Conservation (phyloP, 805 yeast species). For the Lachancea nothofagi region DNA sequence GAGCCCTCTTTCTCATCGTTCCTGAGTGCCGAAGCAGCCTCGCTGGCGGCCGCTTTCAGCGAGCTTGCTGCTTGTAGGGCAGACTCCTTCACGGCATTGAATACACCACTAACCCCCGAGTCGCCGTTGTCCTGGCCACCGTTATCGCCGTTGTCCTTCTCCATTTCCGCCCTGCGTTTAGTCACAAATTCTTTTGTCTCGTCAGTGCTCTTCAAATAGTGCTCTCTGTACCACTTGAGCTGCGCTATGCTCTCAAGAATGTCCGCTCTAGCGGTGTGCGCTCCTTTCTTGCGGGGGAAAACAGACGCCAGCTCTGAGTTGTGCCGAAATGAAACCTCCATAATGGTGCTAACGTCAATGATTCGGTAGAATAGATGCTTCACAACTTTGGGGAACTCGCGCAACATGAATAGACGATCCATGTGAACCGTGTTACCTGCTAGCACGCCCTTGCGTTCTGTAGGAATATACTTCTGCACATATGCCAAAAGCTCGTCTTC, state of each 20-base stretch:
- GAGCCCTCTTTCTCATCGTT: too few relatives aligned
- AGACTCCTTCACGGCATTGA: neutral
- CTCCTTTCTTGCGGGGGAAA: conserved; percentile 58
- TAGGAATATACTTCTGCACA: conserved; percentile 49
- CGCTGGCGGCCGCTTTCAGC: neutral
- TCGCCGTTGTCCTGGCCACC: neutral
- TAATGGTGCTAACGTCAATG: conserved; percentile 82
- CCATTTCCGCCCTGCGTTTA: conserved; percentile 5
- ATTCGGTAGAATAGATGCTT: conserved; percentile 65
- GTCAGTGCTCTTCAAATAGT: conserved; percentile 44
- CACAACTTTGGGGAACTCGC: conserved; percentile 75
- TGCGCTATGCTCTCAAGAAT: conserved; percentile 85
- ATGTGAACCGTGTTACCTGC: conserved; percentile 93
- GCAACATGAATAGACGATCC: conserved; percentile 79
- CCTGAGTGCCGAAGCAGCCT: neutral
- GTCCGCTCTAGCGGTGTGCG: conserved; percentile 86
- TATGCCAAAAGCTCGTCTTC: conserved; percentile 61
- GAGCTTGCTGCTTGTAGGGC: too few relatives aligned
- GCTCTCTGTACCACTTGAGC: conserved; percentile 65
- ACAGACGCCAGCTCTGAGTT: conserved; percentile 54
- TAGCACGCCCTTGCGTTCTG: conserved; percentile 55
- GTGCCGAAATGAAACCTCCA: conserved; percentile 76
- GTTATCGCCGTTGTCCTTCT: neutral
- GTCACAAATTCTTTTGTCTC: conserved; percentile 15
- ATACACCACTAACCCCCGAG: neutral